Evolutionary conservation across 495 filamentous ascomycete genomes (phyloP).

Genomic region (Lasiosphaeriaceae sp.): DNA sequence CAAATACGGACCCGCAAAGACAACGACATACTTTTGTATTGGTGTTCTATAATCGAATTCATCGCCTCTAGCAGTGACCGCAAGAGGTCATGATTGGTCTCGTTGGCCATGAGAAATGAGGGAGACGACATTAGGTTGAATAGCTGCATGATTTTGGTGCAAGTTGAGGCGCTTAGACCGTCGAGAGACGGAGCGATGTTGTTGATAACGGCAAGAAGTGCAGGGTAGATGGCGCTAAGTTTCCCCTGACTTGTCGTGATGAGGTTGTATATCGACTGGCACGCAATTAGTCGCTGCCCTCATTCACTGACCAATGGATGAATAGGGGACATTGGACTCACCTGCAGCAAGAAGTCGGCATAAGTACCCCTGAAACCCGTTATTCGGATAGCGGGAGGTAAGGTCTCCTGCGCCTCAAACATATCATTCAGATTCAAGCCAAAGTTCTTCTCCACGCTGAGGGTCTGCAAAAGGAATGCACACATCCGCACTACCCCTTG

Average conservation of each 20-base stretch:
- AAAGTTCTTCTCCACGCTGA: constrained; percentile 91
- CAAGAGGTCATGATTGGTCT: constrained; percentile 81
- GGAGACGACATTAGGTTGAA: constrained; percentile 95
- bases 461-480: constrained; percentile 90
- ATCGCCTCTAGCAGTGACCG: constrained; percentile 83
- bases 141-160: constrained; percentile 80
- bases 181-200: constrained; percentile 86
- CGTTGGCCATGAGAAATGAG: constrained; percentile 90
- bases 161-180: constrained; percentile 66
- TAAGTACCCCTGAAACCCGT: constrained; percentile 84
- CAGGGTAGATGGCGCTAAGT: constrained; percentile 87
- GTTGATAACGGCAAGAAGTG: constrained; percentile 86
- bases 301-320: too few species aligned
- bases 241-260: constrained; percentile 91
- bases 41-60: constrained; percentile 88
- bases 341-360: constrained; percentile 90
- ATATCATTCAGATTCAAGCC: constrained; percentile 83
- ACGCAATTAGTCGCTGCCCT: constrained; percentile 27
- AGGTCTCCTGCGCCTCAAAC: constrained; percentile 84
- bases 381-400: constrained; percentile 77
- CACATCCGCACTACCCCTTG: constrained; percentile 95
- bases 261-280: constrained; percentile 83
- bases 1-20: too few species aligned
- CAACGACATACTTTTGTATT: constrained; percentile 64
- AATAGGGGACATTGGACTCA: constrained; percentile 38